Evolutionary conservation across 371 early-diverging fungal species (phyloP).

Genomic region (Dinochytrium kinnereticum): DNA sequence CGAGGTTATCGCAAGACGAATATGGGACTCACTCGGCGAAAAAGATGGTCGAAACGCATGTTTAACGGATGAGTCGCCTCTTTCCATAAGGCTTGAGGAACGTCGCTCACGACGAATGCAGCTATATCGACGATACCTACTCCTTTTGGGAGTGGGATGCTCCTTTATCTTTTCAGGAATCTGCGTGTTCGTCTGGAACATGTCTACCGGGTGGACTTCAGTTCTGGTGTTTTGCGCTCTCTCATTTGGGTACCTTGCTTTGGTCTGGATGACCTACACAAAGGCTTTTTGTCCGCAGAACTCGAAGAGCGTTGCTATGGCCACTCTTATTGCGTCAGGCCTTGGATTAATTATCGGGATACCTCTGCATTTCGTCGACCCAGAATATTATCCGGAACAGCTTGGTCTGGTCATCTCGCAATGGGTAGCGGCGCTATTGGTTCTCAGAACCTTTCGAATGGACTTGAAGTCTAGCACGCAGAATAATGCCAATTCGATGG

Average conservation of each 20-base stretch:
- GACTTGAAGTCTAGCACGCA: background rate
- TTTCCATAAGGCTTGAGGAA: background rate
- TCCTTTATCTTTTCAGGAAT: background rate
- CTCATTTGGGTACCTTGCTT: constrained; percentile 11
- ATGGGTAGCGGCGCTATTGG: background rate
- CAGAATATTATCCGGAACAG: constrained; percentile 2
- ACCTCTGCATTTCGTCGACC: background rate
- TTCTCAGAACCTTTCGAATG: background rate
- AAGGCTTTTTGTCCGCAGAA: constrained; percentile 2
- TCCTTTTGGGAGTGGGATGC: background rate
- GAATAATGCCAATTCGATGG: too few relatives aligned
- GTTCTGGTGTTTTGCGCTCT: background rate
- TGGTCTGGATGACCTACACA: constrained; percentile 5
- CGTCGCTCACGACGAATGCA: background rate
- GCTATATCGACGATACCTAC: background rate
- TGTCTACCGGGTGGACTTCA: background rate
- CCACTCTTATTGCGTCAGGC: background rate
- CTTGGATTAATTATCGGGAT: constrained; percentile 6
- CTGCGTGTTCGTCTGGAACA: constrained; percentile 4
- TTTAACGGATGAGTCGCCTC: background rate
- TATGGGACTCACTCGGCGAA: background rate
- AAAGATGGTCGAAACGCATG: background rate
- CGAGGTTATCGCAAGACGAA: background rate
- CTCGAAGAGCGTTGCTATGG: background rate
- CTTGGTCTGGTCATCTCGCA: background rate